phyloP scores from a whole-genome alignment of 2,329 filamentous ascomycete genomes.

The Paecilomyces formosus region DNA sequence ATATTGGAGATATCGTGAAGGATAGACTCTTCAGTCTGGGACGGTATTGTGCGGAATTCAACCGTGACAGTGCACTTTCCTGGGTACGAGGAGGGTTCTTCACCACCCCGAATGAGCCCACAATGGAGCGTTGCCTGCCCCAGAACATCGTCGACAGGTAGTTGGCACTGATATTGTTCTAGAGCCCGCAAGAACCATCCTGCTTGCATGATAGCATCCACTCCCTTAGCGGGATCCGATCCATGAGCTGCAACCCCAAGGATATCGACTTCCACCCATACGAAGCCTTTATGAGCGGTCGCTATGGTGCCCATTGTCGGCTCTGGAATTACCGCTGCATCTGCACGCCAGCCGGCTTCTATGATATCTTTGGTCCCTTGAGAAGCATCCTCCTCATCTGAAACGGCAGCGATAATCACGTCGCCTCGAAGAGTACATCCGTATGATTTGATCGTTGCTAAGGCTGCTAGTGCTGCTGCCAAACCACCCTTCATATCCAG shows the following conservation, averaged over 20 bases:
- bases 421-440: conserved; percentile 35
- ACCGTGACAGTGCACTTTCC: conserved; percentile 41
- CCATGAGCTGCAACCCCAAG: conserved; percentile 29
- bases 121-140: conserved; percentile 41
- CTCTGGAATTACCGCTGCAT: conserved; percentile 45
- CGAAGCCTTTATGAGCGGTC: conserved; percentile 46
- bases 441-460: conserved; percentile 25
- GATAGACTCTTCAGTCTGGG: conserved; percentile 34
- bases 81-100: conserved; percentile 47
- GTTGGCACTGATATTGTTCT: conserved; percentile 32
- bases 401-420: conserved; percentile 47
- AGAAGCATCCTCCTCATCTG: conserved; percentile 47
- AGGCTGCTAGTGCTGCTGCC: conserved; percentile 40
- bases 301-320: conserved; percentile 39
- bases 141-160: conserved; percentile 27
- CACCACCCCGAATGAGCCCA: conserved; percentile 43
- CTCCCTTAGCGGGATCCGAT: conserved; percentile 33
- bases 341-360: conserved; percentile 46
- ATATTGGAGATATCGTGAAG: conserved; percentile 31
- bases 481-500: conserved; percentile 39
- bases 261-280: conserved; percentile 27
- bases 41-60: conserved; percentile 43
- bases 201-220: conserved; percentile 45
- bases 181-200: conserved; percentile 43
- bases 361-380: conserved; percentile 47